Conservation (phyloP, 208 protist genomes). For the Crithidia bombi region DNA sequence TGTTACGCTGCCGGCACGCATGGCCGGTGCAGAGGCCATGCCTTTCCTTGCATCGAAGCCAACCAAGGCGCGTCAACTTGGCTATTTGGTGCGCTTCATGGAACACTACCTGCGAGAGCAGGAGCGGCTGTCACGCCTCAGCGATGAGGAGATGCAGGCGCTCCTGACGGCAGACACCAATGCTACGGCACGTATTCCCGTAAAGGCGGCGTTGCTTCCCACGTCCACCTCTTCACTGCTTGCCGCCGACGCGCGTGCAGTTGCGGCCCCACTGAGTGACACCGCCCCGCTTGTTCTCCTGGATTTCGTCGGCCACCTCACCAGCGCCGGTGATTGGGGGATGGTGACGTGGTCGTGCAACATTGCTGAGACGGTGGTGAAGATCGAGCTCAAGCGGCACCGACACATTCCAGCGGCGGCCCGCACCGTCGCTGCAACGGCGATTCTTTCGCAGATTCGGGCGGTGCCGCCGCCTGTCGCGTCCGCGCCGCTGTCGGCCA, state of each 20-base stretch:
- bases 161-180: not conserved
- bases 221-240: too few species aligned
- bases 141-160: slow-evolving; percentile 29
- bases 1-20: slow-evolving; percentile 5
- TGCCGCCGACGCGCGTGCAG: not conserved
- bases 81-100: slow-evolving; percentile 68
- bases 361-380: slow-evolving; percentile 64
- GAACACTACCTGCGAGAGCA: slow-evolving; percentile 69
- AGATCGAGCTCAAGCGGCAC: slow-evolving; percentile 49
- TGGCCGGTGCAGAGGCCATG: slow-evolving; percentile 17
- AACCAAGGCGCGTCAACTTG: slow-evolving; percentile 20
- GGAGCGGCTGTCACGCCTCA: slow-evolving; percentile 42
- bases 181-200: not conserved
- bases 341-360: slow-evolving; percentile 72
- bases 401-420: slow-evolving; percentile 36
- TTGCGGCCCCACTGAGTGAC: slow-evolving; percentile 25
- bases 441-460: slow-evolving; percentile 74
- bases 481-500: slow-evolving; percentile 26
- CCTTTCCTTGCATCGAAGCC: slow-evolving; percentile 39
- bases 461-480: slow-evolving; percentile 36
- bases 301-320: slow-evolving; percentile 73
- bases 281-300: slow-evolving; percentile 60
- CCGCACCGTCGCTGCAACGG: slow-evolving; percentile 34
- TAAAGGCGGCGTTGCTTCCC: too few species aligned
- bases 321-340: slow-evolving; percentile 54